Evolutionary conservation across 495 filamentous ascomycete genomes (phyloP).

Genomic region (Neurospora pannonica): DNA sequence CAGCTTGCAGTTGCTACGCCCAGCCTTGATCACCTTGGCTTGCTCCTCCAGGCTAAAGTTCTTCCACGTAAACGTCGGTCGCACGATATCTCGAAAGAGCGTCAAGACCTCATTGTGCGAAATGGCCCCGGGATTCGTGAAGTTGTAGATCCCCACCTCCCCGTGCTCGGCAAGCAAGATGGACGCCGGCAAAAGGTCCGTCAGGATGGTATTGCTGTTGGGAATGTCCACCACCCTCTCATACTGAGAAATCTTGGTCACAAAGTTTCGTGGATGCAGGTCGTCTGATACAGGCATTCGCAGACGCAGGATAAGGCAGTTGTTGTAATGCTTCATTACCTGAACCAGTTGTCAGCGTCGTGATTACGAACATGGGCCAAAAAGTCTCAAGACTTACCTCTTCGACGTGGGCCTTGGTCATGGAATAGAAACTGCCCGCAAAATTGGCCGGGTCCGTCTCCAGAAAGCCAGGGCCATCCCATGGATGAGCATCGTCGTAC

Average conservation of each 20-base stretch:
- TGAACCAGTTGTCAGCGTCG: constrained; percentile 10
- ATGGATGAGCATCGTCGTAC: constrained; percentile 49
- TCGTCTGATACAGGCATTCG: constrained; percentile 64
- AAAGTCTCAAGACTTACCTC: constrained; percentile 32
- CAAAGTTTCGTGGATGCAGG: constrained; percentile 55
- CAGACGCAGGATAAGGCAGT: constrained; percentile 51
- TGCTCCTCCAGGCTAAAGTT: constrained; percentile 59
- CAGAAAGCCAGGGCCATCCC: constrained; percentile 47
- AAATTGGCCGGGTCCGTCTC: constrained; percentile 59
- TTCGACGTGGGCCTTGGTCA: constrained; percentile 55
- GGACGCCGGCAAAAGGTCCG: constrained; percentile 52
- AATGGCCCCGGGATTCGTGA: constrained; percentile 60
- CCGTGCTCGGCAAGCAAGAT: constrained; percentile 50
- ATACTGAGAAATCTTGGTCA: constrained; percentile 59
- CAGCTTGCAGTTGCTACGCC: constrained; percentile 54
- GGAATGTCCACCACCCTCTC: constrained; percentile 55
- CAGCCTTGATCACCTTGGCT: constrained; percentile 56
- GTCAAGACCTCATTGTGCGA: constrained; percentile 57
- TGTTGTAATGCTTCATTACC: constrained; percentile 51
- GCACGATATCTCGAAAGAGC: constrained; percentile 52
- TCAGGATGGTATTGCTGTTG: constrained; percentile 58
- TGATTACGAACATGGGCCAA: neutral
- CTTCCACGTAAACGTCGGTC: constrained; percentile 53
- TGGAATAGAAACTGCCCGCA: constrained; percentile 55
- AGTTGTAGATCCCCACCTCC: constrained; percentile 56